These are phyloP conservation scores for Cryptococcus sp. DNA, from an alignment of 1,284 basidiomycete species.

Conservation along the genomic window DNA sequence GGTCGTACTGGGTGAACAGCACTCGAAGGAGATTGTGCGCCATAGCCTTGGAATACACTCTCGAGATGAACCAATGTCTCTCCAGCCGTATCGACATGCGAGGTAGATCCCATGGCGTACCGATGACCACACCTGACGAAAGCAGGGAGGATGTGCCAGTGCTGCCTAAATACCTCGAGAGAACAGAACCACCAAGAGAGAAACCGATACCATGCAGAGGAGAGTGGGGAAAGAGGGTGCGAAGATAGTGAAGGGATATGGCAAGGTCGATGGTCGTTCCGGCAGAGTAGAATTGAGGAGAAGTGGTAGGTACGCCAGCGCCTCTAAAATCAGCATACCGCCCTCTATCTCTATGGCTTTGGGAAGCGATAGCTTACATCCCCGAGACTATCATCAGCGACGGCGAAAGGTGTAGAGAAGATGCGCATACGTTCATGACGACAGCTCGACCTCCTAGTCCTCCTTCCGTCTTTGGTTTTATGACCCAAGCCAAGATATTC, in stretches of 20 bases:
- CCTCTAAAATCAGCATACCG: conserved; percentile 39
- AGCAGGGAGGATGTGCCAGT: conserved; percentile 74
- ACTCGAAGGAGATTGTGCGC: conserved; percentile 68
- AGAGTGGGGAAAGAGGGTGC: conserved; percentile 67
- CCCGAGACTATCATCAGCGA: conserved; percentile 56
- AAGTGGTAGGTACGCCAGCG: conserved; percentile 69
- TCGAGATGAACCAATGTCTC: conserved; percentile 58
- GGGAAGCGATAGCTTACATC: conserved; percentile 56
- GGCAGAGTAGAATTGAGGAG: conserved; percentile 73
- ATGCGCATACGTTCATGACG: conserved; percentile 61
- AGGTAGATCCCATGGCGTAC: conserved; percentile 53
- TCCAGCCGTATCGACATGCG: conserved; percentile 51
- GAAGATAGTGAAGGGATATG: conserved; percentile 71
- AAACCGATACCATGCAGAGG: conserved; percentile 84
- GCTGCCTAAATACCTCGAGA: conserved; percentile 87
- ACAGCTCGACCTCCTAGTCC: conserved; percentile 82
- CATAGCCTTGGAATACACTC: conserved; percentile 78
- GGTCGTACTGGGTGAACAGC: conserved; percentile 57
- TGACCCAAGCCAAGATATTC: conserved; percentile 65
- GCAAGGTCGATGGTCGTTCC: conserved; percentile 77
- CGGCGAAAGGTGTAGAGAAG: not conserved
- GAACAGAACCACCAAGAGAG: conserved; percentile 86
- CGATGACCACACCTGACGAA: conserved; percentile 68
- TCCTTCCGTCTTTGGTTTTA: conserved; percentile 59
- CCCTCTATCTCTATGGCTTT: not conserved